A percentile compares a stretch with the other conserved stretches of the same genome.
These are phyloP conservation scores for Davidsoniella virescens DNA, from an alignment of 2,329 filamentous ascomycete species.

Conservation along the genomic window DNA sequence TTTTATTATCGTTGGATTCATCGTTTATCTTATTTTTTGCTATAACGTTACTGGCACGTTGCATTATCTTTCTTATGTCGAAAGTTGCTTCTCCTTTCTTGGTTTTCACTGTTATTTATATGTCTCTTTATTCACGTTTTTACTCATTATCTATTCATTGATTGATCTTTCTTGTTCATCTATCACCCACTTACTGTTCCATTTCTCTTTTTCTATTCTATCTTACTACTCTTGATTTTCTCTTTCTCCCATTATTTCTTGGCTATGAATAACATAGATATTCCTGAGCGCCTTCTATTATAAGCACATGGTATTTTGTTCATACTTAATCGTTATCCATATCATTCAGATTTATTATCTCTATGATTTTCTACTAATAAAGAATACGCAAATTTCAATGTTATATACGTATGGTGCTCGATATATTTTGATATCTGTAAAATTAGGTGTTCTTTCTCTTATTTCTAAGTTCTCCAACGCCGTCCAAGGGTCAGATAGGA, in stretches of 20 bases:
- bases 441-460: too few species aligned
- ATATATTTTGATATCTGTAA: too few species aligned
- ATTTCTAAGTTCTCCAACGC: too few species aligned
- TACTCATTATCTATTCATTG: neutral
- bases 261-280: neutral
- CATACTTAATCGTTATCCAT: neutral
- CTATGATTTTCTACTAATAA: neutral
- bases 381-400: neutral
- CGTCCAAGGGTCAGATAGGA: too few species aligned
- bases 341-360: neutral
- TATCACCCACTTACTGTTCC: neutral
- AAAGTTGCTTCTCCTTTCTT: conserved; percentile 1
- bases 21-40: too few species aligned
- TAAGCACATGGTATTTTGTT: neutral
- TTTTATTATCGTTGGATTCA: neutral
- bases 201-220: neutral
- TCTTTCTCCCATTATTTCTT: neutral
- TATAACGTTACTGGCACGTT: too few species aligned
- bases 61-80: neutral
- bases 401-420: too few species aligned
- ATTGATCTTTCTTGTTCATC: neutral
- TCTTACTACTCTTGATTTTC: neutral
- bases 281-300: neutral
- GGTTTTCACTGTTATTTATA: neutral
- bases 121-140: conserved; percentile 1